Evolutionary conservation across 1,284 basidiomycete genomes (phyloP), one percentile per base, ranked within the genome.

Genomic region (Microbotryum silenes-acaulis): DNA sequence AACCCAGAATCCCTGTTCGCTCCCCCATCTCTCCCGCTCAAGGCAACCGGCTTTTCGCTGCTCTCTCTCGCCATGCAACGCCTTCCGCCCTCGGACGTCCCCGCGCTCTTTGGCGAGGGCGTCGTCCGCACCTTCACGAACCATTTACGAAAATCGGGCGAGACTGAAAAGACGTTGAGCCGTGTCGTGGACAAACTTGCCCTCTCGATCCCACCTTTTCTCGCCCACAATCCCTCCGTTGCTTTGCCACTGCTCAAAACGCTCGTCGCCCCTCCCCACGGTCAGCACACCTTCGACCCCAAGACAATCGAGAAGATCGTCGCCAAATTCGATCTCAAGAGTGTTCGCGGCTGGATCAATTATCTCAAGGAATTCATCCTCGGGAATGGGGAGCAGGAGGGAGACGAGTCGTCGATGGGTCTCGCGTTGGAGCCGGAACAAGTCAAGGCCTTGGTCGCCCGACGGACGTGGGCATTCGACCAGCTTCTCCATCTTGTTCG

Each of bases 71-170:
- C 90, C 0, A 78, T 97, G 47, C 81, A 83, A 9, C 83, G 85
- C 20, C 81, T 91, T 23, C 79, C 81, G 8, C 77, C 83, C 21
- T 75, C 81, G 27, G 85, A 85, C 56, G 80, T 93, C 70, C 86
- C 90, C 0, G 85, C 90, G 80, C 79, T 97, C 21, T 96, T 97
- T 76, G 94, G 91, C 14, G 87, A 87, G 70, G 94, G 97, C 75
- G 90, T 97, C 72, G 93, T 97, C 88, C 86, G 91, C 50, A 87
- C 87, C 47, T 94, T 92, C 89, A 93, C 96, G 69, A 96, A 94
- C 75, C 91, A 97, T 73, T 81, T 98, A 23, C 87, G 89, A 1
- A 87, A 88, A 59, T 29, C 49, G 21, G 49, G n/a, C 5, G 63
- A 61, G 16, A 59, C 56, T 49, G 67, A 67, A 37, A 66, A 64